Percentiles rank a stretch among this genome's conserved stretches.
phyloP scores from a whole-genome alignment of 441 rosid genomes.

The Corymbia citriodora region DNA sequence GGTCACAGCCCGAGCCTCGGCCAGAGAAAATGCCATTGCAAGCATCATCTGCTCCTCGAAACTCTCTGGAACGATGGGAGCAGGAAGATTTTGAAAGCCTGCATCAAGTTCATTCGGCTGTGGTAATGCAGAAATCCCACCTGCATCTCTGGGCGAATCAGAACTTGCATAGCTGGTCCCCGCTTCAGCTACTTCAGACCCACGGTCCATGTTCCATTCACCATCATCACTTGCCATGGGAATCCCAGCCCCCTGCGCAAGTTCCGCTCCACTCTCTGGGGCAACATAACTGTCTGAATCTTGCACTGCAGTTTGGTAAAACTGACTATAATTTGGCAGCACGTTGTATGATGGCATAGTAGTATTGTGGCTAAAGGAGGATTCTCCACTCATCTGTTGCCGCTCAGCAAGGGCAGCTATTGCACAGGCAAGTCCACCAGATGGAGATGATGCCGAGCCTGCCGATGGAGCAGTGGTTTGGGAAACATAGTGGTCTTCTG shows the following conservation, averaged over 20 bases:
- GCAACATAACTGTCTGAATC: conserved; percentile 31
- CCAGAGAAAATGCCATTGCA: conserved; percentile 92
- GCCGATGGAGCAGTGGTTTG: conserved; percentile 32
- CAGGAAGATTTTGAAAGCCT: conserved; percentile 33
- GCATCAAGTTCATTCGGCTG: conserved; percentile 23
- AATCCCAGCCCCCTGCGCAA: conserved; percentile 22
- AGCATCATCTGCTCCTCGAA: conserved; percentile 98
- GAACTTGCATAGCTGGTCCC: conserved; percentile 65
- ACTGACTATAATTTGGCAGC: conserved; percentile 31
- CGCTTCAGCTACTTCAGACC: conserved; percentile 51
- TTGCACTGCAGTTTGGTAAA: conserved; percentile 23
- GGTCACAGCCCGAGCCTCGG: conserved; percentile 60
- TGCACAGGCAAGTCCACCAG: conserved; percentile 83
- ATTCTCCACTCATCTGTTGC: conserved; percentile 64
- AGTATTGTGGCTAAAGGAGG: conserved; percentile 29
- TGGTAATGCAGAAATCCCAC: conserved; percentile 20
- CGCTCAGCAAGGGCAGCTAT: conserved; percentile 92
- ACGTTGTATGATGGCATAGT: conserved; percentile 20
- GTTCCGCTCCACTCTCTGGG: conserved; percentile 20
- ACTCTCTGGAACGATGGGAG: conserved; percentile 64
- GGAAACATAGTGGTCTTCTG: conserved; percentile 35
- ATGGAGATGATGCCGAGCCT: conserved; percentile 67
- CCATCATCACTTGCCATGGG: conserved; percentile 25
- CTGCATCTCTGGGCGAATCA: conserved; percentile 35
- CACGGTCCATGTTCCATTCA: conserved; percentile 47